Percentiles rank a stretch among this genome's conserved stretches.
These are phyloP conservation scores for Suhomyces canberraensis DNA, from an alignment of 805 yeast genomes.

Conservation along the genomic window DNA sequence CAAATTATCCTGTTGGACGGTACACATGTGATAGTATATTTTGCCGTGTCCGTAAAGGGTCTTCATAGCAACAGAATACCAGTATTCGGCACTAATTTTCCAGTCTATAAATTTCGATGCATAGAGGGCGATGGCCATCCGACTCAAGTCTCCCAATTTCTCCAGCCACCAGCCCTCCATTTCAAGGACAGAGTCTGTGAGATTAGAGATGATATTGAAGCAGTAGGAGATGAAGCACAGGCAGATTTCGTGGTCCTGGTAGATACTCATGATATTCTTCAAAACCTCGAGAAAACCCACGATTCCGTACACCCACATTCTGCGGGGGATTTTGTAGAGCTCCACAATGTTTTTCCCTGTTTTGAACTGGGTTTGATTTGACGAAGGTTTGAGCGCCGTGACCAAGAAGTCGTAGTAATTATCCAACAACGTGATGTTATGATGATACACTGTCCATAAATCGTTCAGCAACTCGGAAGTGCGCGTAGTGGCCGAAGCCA, in stretches of 20 bases:
- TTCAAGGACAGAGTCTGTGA: slow-evolving; percentile 53
- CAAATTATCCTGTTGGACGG: slow-evolving; percentile 73
- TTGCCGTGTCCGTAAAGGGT: slow-evolving; percentile 82
- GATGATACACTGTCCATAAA: slow-evolving; percentile 69
- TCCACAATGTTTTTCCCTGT: slow-evolving; percentile 77
- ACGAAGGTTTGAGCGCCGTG: slow-evolving; percentile 63
- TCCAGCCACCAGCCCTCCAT: slow-evolving; percentile 80
- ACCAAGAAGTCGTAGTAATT: slow-evolving; percentile 70
- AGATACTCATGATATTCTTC: slow-evolving; percentile 69
- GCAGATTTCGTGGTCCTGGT: slow-evolving; percentile 75
- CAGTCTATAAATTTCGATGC: slow-evolving; percentile 80
- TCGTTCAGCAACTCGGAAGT: slow-evolving; percentile 54
- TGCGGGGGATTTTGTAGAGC: slow-evolving; percentile 70
- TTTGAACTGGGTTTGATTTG: slow-evolving; percentile 50
- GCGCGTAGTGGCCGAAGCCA: slow-evolving; percentile 21
- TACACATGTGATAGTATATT: slow-evolving; percentile 81
- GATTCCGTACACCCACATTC: slow-evolving; percentile 85
- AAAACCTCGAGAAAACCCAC: slow-evolving; percentile 76
- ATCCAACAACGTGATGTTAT: slow-evolving; percentile 62
- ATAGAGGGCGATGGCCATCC: slow-evolving; percentile 85
- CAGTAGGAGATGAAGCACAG: slow-evolving; percentile 72
- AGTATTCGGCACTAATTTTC: slow-evolving; percentile 77
- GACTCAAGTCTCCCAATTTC: slow-evolving; percentile 77
- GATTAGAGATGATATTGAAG: slow-evolving; percentile 54
- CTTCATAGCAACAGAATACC: slow-evolving; percentile 75